Evolutionary conservation across 1,139 yeast genomes (phyloP).

Genomic region (Scheffersomyces lignicola): DNA sequence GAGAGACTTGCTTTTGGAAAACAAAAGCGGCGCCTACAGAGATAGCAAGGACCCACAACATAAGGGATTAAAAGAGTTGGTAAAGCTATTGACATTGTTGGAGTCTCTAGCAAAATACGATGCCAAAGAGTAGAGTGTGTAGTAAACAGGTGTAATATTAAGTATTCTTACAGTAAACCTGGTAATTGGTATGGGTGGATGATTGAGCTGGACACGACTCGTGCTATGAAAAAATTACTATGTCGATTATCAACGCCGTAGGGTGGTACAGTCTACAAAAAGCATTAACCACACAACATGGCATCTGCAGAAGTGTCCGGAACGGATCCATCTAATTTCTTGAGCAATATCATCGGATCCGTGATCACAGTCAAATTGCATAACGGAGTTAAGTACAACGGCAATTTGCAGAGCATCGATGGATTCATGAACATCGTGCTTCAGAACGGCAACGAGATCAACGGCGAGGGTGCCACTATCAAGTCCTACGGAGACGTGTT

Average conservation of each 20-base stretch:
- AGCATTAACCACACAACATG: too few relatives aligned
- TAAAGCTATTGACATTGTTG: slow-evolving; percentile 55
- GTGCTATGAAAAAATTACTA: too few relatives aligned
- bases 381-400: slow-evolving; percentile 81
- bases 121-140: slow-evolving; percentile 4
- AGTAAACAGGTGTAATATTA: too few relatives aligned
- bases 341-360: slow-evolving; percentile 76
- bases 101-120: slow-evolving; percentile 47
- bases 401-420: slow-evolving; percentile 83
- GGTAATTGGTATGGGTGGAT: too few relatives aligned
- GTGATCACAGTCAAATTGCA: slow-evolving; percentile 80
- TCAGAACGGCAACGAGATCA: slow-evolving; percentile 72
- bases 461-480: slow-evolving; percentile 46
- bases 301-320: slow-evolving; percentile 28
- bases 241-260: too few relatives aligned
- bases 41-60: slow-evolving; percentile 21
- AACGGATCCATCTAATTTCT: slow-evolving; percentile 80
- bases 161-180: too few relatives aligned
- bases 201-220: too few relatives aligned
- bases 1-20: slow-evolving; percentile 54
- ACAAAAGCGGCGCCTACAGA: slow-evolving; percentile 15
- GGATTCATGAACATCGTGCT: slow-evolving; percentile 96
- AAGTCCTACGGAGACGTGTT: slow-evolving; percentile 81
- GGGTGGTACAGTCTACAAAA: too few relatives aligned
- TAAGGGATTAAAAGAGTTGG: slow-evolving; percentile 48